These are phyloP conservation scores for Neofusicoccum cordaticola DNA, from an alignment of 2,329 filamentous ascomycete species.

Conservation along the genomic window DNA sequence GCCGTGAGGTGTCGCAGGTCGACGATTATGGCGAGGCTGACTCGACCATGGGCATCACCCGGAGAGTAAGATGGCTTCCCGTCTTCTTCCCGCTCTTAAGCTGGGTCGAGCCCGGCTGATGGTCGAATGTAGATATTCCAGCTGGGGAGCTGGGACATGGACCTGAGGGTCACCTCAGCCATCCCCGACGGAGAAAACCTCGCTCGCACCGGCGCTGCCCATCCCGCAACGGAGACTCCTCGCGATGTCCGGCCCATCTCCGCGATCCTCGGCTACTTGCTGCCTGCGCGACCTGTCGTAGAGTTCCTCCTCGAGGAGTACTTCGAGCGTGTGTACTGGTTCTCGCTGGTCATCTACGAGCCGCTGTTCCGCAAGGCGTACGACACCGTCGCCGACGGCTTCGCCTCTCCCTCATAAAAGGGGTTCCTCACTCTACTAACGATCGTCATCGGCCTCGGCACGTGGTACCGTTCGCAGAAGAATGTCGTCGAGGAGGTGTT, in stretches of 20 bases:
- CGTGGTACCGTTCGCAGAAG: slow-evolving; percentile 38
- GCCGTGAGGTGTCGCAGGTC: not conserved
- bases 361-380: slow-evolving; percentile 39
- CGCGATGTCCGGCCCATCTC: slow-evolving; percentile 26
- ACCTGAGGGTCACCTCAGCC: slow-evolving; percentile 33
- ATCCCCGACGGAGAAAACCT: slow-evolving; percentile 32
- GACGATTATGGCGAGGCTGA: slow-evolving; percentile 29
- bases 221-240: not conserved
- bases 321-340: slow-evolving; percentile 45
- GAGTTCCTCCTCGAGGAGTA: slow-evolving; percentile 40
- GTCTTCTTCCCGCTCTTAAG: not conserved
- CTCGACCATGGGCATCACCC: slow-evolving; percentile 36
- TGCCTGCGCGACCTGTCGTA: slow-evolving; percentile 31
- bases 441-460: slow-evolving; percentile 38
- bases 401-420: slow-evolving; percentile 33
- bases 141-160: slow-evolving; percentile 27
- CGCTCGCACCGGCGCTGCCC: not conserved
- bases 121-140: slow-evolving; percentile 24
- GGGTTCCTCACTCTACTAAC: slow-evolving; percentile 39
- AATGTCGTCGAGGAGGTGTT: slow-evolving; percentile 4
- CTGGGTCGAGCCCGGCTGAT: not conserved
- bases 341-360: slow-evolving; percentile 44
- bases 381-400: slow-evolving; percentile 32
- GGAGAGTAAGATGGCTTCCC: slow-evolving; percentile 21
- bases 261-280: slow-evolving; percentile 26